These are phyloP conservation scores for Penicillium rolfsii DNA, from an alignment of 2,329 filamentous ascomycete species.

Conservation along the genomic window DNA sequence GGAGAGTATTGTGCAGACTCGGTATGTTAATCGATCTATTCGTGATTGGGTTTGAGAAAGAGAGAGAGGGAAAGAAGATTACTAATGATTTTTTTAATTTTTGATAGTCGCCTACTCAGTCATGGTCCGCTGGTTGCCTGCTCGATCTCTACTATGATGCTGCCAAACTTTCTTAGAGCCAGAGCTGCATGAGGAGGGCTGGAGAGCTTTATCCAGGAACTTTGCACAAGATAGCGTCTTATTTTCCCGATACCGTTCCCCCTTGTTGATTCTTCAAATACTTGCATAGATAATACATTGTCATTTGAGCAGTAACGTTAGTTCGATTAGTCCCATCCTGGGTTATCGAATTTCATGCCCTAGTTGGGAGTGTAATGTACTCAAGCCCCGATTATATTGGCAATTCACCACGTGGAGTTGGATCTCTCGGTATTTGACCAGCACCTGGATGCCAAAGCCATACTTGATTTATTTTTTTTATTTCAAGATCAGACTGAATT, in stretches of 20 bases:
- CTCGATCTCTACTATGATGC: slow-evolving; percentile 97
- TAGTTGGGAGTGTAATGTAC: no score
- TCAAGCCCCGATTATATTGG: no score
- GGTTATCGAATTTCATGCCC: neutral
- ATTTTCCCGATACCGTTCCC: neutral
- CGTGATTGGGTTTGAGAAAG: slow-evolving; percentile 2
- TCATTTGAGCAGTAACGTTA: neutral
- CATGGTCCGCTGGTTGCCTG: slow-evolving; percentile 93
- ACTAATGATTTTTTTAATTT: neutral
- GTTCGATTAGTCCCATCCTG: neutral
- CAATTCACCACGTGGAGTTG: no score
- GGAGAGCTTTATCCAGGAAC: neutral
- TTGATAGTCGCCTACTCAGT: slow-evolving; percentile 81
- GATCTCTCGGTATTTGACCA: neutral
- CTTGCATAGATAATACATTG: slow-evolving; percentile 1
- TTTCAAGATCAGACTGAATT: neutral
- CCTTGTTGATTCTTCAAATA: neutral
- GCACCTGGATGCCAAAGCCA: neutral
- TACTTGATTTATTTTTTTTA: neutral
- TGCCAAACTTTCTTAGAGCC: slow-evolving; percentile 46
- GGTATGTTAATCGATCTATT: slow-evolving; percentile 55
- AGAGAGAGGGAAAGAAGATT: neutral
- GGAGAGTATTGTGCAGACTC: slow-evolving; percentile 85
- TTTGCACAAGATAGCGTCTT: slow-evolving; percentile 4
- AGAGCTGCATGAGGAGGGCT: slow-evolving; percentile 1